phyloP scores from a whole-genome alignment of 169 alveolate genomes.

The Plasmodium inui region DNA sequence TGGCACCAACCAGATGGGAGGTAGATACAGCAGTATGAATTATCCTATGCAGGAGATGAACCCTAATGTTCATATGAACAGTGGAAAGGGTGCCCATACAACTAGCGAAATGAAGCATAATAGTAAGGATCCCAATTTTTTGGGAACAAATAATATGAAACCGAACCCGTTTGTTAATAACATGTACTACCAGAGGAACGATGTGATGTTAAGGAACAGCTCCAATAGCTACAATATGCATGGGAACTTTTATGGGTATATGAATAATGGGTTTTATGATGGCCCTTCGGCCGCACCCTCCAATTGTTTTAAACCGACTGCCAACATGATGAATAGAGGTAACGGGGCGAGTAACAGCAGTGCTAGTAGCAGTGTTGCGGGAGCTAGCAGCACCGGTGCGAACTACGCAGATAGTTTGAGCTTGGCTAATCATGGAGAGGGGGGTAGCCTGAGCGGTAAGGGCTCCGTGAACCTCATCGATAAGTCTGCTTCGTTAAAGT shows the following conservation, averaged over 20 bases:
- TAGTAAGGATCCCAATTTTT: slow-evolving; percentile 17
- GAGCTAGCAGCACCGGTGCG: not conserved
- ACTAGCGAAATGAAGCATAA: slow-evolving; percentile 9
- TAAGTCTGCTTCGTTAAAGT: slow-evolving; percentile 12
- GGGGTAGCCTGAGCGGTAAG: slow-evolving; percentile 1
- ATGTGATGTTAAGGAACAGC: slow-evolving; percentile 36
- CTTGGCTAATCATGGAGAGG: slow-evolving; percentile 16
- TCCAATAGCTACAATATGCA: slow-evolving; percentile 28
- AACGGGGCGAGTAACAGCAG: slow-evolving; percentile 3
- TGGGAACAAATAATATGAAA: slow-evolving; percentile 19
- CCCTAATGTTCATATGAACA: slow-evolving; percentile 16
- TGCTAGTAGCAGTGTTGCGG: not conserved
- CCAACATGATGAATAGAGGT: slow-evolving; percentile 3
- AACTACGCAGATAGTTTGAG: not conserved
- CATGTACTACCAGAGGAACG: slow-evolving; percentile 52
- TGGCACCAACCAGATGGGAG: slow-evolving; percentile 7
- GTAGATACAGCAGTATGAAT: slow-evolving; percentile 43
- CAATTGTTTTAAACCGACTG: slow-evolving; percentile 31
- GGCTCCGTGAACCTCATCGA: not conserved
- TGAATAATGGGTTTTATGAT: slow-evolving; percentile 48
- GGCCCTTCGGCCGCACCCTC: slow-evolving; percentile 6
- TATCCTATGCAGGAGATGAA: slow-evolving; percentile 58
- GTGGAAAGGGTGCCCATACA: slow-evolving; percentile 2
- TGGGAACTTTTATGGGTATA: slow-evolving; percentile 64
- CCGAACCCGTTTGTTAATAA: slow-evolving; percentile 21